Conservation (phyloP, 176 grass and related monocot genomes). For the Tillandsia fasciculata region DNA sequence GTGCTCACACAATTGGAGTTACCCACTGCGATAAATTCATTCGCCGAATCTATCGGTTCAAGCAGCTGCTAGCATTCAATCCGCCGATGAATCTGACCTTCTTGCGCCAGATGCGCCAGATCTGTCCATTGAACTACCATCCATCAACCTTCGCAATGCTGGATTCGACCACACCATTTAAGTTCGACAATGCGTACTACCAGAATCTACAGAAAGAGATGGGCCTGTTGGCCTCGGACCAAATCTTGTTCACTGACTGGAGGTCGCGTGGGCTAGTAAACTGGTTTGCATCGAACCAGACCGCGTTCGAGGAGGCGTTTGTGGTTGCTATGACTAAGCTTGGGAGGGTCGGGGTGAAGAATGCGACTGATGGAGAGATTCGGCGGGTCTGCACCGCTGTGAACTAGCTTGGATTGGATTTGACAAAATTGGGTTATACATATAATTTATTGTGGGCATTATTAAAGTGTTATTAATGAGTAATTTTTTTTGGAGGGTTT, state of each 20-base stretch:
- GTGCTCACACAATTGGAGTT: conserved; percentile 68
- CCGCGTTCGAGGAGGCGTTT: conserved; percentile 62
- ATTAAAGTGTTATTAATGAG: too few species aligned
- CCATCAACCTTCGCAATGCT: conserved; percentile 37
- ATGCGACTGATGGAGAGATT: conserved; percentile 43
- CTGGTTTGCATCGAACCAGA: conserved; percentile 51
- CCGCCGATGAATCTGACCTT: conserved; percentile 71
- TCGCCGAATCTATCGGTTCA: conserved; percentile 71
- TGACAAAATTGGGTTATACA: too few species aligned
- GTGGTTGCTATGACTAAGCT: conserved; percentile 54
- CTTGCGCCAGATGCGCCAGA: conserved; percentile 45
- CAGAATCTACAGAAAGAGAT: conserved; percentile 62
- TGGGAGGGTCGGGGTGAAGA: conserved; percentile 53
- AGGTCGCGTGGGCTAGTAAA: conserved; percentile 57
- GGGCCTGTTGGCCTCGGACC: conserved; percentile 74
- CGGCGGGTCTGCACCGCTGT: conserved; percentile 58
- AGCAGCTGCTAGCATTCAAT: conserved; percentile 41
- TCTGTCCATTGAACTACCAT: conserved; percentile 45
- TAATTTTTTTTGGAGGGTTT: too few species aligned
- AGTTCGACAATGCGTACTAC: conserved; percentile 84
- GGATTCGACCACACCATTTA: conserved; percentile 35
- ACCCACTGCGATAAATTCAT: conserved; percentile 84
- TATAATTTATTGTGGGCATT: too few species aligned
- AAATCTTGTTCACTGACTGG: conserved; percentile 57
- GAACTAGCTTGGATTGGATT: conserved; percentile 17